These are phyloP conservation scores for Pholiota conissans DNA, from an alignment of 768 basidiomycete genomes.

Conservation along the genomic window DNA sequence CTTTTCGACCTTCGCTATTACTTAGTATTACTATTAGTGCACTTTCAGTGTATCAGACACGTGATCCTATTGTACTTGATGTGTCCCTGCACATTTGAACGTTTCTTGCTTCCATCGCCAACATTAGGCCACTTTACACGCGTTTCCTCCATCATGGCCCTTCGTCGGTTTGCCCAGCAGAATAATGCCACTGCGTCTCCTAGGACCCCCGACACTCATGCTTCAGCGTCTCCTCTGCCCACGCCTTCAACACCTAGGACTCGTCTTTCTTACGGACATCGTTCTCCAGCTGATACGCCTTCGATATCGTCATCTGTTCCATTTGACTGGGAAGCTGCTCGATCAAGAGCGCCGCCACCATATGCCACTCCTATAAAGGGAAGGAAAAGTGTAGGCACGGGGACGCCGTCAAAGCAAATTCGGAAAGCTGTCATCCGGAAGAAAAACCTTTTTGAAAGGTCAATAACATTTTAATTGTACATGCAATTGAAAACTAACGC, in stretches of 20 bases:
- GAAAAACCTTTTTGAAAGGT: slow-evolving; percentile 67
- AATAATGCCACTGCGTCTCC: slow-evolving; percentile 46
- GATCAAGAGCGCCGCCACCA: slow-evolving; percentile 68
- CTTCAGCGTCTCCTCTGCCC: slow-evolving; percentile 32
- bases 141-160: slow-evolving; percentile 39
- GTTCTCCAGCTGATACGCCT: slow-evolving; percentile 64
- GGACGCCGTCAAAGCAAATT: slow-evolving; percentile 29
- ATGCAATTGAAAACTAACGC: background rate
- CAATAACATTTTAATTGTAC: slow-evolving; percentile 3
- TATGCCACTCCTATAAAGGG: slow-evolving; percentile 62
- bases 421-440: slow-evolving; percentile 62
- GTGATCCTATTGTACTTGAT: slow-evolving; percentile 21
- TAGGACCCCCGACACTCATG: slow-evolving; percentile 25
- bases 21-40: too few species aligned
- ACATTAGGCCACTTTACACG: slow-evolving; percentile 12
- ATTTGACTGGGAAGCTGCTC: slow-evolving; percentile 87
- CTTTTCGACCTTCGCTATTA: too few species aligned
- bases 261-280: slow-evolving; percentile 53
- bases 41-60: slow-evolving; percentile 22
- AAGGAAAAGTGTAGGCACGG: slow-evolving; percentile 40
- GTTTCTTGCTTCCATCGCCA: slow-evolving; percentile 2
- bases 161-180: slow-evolving; percentile 59
- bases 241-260: slow-evolving; percentile 40
- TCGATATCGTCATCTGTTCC: slow-evolving; percentile 76
- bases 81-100: background rate